Evolutionary conservation across 495 filamentous ascomycete genomes (phyloP).

Genomic region (Hypoxylon lenormandii): DNA sequence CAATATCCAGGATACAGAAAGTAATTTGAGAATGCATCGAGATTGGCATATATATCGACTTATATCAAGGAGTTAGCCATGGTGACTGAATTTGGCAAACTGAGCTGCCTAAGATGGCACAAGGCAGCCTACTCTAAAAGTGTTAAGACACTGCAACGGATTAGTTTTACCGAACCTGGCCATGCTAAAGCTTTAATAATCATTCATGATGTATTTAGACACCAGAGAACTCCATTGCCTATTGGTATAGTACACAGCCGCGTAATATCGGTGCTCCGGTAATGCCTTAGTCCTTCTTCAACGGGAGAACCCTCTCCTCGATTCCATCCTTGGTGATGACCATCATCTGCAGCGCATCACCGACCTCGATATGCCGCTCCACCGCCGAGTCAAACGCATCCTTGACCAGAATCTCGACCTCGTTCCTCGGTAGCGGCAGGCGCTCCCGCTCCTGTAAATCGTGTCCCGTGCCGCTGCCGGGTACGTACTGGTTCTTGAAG

Average conservation of each 20-base stretch:
- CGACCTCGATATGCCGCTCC: slow-evolving; percentile 98
- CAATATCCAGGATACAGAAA: no score
- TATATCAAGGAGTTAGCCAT: no score
- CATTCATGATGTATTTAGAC: slow-evolving; percentile 41
- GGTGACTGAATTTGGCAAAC: no score
- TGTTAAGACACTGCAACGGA: not conserved
- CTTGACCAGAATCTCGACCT: slow-evolving; percentile 87
- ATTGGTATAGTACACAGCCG: slow-evolving; percentile 42
- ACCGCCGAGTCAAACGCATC: slow-evolving; percentile 98
- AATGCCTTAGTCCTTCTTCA: slow-evolving; percentile 87
- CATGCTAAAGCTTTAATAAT: slow-evolving; percentile 3
- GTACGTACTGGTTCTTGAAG: slow-evolving; percentile 97
- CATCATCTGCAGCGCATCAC: slow-evolving; percentile 95
- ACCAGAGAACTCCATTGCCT: slow-evolving; percentile 36
- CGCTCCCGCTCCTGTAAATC: slow-evolving; percentile 77
- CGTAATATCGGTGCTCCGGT: slow-evolving; percentile 23
- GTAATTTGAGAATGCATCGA: no score
- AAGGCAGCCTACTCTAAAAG: no score
- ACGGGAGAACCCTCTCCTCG: slow-evolving; percentile 80
- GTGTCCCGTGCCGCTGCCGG: slow-evolving; percentile 86
- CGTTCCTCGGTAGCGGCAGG: slow-evolving; percentile 71
- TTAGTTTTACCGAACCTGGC: not conserved
- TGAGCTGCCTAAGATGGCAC: no score
- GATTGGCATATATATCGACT: no score
- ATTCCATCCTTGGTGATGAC: slow-evolving; percentile 88